These are phyloP conservation scores for Didymosphaeria variabile DNA, from an alignment of 2,329 filamentous ascomycete species.

Conservation along the genomic window DNA sequence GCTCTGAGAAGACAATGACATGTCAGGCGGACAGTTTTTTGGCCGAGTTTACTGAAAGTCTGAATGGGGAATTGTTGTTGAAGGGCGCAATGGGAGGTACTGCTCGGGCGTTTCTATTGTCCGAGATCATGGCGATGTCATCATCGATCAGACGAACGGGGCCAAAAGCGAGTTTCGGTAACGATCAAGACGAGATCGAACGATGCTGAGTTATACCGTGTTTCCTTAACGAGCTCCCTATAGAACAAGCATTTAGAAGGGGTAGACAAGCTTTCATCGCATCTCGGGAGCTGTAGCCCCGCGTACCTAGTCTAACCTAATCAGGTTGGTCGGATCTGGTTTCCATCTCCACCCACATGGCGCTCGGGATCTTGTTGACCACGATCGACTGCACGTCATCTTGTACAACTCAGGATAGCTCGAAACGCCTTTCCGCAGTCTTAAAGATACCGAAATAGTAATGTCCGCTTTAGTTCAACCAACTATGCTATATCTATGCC, in stretches of 20 bases:
- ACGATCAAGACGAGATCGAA: background rate
- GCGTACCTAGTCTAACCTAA: background rate
- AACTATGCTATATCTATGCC: background rate
- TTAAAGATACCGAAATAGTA: constrained; percentile 1
- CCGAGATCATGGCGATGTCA: constrained; percentile 4
- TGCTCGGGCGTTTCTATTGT: constrained; percentile 8
- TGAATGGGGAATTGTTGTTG: constrained; percentile 13
- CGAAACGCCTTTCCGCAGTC: background rate
- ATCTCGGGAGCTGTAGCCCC: background rate
- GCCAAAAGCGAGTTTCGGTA: background rate
- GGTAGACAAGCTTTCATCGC: constrained; percentile 1
- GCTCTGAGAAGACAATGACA: background rate
- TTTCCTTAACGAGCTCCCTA: background rate
- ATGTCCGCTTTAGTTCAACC: background rate
- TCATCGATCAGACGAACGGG: background rate
- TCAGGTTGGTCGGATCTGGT: background rate
- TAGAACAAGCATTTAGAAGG: background rate
- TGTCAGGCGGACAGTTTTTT: background rate
- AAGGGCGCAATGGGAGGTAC: background rate
- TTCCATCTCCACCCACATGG: background rate
- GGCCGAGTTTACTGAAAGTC: background rate
- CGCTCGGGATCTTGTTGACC: background rate
- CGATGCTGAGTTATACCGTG: background rate
- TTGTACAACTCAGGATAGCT: background rate
- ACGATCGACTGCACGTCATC: background rate